Percentiles rank a stretch among this genome's conserved stretches.
phyloP scores from a whole-genome alignment of 1,284 basidiomycete species.

The Caloboletus firmus region DNA sequence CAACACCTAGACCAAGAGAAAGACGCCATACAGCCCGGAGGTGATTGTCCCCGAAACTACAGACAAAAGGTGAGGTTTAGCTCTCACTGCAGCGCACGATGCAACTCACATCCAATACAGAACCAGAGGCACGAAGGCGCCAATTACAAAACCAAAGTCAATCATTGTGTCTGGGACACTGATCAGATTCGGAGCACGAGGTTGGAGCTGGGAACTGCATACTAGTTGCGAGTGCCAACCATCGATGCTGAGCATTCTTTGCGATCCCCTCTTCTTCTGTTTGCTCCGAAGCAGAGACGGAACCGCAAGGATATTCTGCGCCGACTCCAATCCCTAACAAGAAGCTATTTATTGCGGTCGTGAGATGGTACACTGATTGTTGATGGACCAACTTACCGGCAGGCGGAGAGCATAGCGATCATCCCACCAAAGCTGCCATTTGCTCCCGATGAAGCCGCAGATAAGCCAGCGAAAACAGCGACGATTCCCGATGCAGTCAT shows the following conservation, averaged over 20 bases:
- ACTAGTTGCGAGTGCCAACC: slow-evolving; percentile 87
- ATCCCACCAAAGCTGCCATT: slow-evolving; percentile 69
- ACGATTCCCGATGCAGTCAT: slow-evolving; percentile 79
- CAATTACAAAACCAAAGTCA: slow-evolving; percentile 83
- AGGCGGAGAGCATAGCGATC: slow-evolving; percentile 77
- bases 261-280: slow-evolving; percentile 79
- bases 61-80: background rate
- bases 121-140: slow-evolving; percentile 83
- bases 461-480: slow-evolving; percentile 76
- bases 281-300: slow-evolving; percentile 89
- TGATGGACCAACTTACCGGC: slow-evolving; percentile 51
- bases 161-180: slow-evolving; percentile 72
- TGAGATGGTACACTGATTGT: background rate
- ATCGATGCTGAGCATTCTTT: slow-evolving; percentile 80
- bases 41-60: slow-evolving; percentile 75
- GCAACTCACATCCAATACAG: slow-evolving; percentile 77
- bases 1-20: slow-evolving; percentile 82
- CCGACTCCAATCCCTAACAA: slow-evolving; percentile 82
- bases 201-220: slow-evolving; percentile 27
- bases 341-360: slow-evolving; percentile 47
- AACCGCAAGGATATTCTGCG: slow-evolving; percentile 90
- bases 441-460: slow-evolving; percentile 82
- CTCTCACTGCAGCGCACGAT: background rate
- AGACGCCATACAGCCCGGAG: slow-evolving; percentile 86
- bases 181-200: slow-evolving; percentile 2